Conservation (phyloP, 2,329 filamentous ascomycete genomes). For the Chaetomium sp. region DNA sequence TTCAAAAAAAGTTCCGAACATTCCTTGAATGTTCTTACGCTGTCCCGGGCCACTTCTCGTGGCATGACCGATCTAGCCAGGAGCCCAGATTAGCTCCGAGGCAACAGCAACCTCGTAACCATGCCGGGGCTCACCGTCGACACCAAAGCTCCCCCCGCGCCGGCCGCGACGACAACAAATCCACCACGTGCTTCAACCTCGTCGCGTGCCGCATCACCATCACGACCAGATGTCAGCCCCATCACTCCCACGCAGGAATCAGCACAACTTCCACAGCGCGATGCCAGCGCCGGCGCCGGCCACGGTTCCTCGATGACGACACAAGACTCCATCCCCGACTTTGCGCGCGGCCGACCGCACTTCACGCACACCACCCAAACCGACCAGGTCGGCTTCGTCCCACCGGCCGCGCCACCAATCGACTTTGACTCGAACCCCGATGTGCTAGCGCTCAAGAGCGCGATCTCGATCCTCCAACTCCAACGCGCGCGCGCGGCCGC, state of each 20-base stretch:
- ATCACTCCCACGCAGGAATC: slow-evolving; percentile 46
- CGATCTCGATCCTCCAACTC: slow-evolving; percentile 79
- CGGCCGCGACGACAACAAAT: slow-evolving; percentile 10
- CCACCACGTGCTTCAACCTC: slow-evolving; percentile 8
- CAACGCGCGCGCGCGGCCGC: slow-evolving; percentile 71
- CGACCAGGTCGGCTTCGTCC: slow-evolving; percentile 36
- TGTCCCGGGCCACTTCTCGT: neutral
- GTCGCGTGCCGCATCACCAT: slow-evolving; percentile 38
- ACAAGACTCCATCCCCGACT: slow-evolving; percentile 19
- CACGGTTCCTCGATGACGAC: slow-evolving; percentile 3
- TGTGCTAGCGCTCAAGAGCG: slow-evolving; percentile 76
- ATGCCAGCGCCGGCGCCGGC: too few species aligned
- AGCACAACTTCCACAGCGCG: slow-evolving; percentile 24
- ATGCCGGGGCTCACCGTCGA: slow-evolving; percentile 30
- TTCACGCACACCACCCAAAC: slow-evolving; percentile 40
- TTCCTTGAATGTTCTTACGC: neutral
- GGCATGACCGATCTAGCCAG: neutral
- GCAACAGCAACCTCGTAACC: neutral
- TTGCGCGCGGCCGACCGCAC: slow-evolving; percentile 30
- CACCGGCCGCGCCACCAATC: slow-evolving; percentile 47
- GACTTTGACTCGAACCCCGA: slow-evolving; percentile 67
- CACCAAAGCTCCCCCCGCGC: slow-evolving; percentile 21
- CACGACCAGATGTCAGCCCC: slow-evolving; percentile 47
- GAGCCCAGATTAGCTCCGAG: neutral
- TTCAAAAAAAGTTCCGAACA: neutral